Conservation (phyloP, 768 basidiomycete genomes). For the Podaxis sp. region DNA sequence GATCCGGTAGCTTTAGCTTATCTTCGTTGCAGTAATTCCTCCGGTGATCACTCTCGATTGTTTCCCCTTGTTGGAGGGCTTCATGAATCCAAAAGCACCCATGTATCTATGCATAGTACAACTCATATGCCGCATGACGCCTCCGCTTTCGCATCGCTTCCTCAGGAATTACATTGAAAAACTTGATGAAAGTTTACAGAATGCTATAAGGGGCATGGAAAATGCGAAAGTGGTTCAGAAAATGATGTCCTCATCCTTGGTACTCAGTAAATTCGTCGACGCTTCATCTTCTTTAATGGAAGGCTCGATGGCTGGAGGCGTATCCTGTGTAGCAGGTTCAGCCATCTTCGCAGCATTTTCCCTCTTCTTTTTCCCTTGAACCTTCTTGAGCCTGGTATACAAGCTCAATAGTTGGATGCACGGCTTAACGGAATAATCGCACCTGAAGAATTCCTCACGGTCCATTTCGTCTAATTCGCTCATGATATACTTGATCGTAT, state of each 20-base stretch:
- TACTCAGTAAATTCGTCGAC: slow-evolving; percentile 65
- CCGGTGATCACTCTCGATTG: slow-evolving; percentile 20
- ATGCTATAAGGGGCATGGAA: slow-evolving; percentile 4
- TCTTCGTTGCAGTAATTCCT: slow-evolving; percentile 35
- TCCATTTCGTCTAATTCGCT: slow-evolving; percentile 99
- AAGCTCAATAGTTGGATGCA: background rate
- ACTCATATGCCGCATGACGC: slow-evolving; percentile 56
- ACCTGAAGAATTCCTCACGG: slow-evolving; percentile 92
- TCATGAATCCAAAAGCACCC: slow-evolving; percentile 47
- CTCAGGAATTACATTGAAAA: background rate
- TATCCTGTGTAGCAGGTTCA: slow-evolving; percentile 26
- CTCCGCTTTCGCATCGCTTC: slow-evolving; percentile 14
- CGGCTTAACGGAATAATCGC: slow-evolving; percentile 17
- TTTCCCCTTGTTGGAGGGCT: slow-evolving; percentile 25
- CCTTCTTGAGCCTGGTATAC: slow-evolving; percentile 79
- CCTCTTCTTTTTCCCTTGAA: slow-evolving; percentile 96
- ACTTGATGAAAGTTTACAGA: background rate
- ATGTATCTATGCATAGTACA: slow-evolving; percentile 67
- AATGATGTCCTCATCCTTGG: slow-evolving; percentile 91
- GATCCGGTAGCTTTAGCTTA: slow-evolving; percentile 15
- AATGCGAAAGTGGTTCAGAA: slow-evolving; percentile 51
- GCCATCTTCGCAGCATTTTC: slow-evolving; percentile 50
- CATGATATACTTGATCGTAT: slow-evolving; percentile 97
- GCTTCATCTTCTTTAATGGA: slow-evolving; percentile 31
- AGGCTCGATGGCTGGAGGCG: slow-evolving; percentile 30